Percentiles rank a stretch among this genome's conserved stretches.
Evolutionary conservation across 805 yeast species (phyloP).

Genomic region (Barnettozyma vustinii): DNA sequence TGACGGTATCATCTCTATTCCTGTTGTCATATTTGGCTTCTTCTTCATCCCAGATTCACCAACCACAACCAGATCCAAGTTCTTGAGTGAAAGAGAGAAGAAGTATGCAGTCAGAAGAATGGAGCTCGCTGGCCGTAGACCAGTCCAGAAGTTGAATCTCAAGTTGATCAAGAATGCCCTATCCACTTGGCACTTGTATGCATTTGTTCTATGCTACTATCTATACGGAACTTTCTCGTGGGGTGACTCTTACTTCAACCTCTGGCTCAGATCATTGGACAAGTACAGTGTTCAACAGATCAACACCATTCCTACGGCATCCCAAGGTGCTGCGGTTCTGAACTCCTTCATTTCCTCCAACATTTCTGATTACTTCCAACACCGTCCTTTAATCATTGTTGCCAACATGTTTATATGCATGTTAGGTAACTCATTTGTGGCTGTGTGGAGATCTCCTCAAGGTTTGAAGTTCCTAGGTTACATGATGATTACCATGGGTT

Average conservation of each 20-base stretch:
- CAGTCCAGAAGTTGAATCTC: conserved; percentile 5
- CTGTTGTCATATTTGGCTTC: conserved; percentile 33
- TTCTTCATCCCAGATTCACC: conserved; percentile 41
- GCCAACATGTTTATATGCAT: conserved; percentile 15
- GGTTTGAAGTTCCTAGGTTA: conserved; percentile 14
- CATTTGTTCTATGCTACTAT: conserved; percentile 11
- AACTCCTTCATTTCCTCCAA: conserved; percentile 24
- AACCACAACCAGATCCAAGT: conserved; percentile 10
- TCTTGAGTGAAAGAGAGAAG: conserved; percentile 6
- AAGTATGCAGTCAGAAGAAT: conserved; percentile 11
- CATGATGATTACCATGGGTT: conserved; percentile 19
- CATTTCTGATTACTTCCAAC: conserved; percentile 26
- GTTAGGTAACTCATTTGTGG: conserved; percentile 22
- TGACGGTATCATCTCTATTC: conserved; percentile 29
- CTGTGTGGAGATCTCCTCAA: conserved; percentile 21
- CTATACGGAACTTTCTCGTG: conserved; percentile 13
- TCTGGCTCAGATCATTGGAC: conserved; percentile 27
- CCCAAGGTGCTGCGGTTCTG: conserved; percentile 27
- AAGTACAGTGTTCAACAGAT: conserved; percentile 24
- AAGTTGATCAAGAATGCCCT: conserved; percentile 7
- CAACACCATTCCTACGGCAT: conserved; percentile 31
- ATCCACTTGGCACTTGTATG: conserved; percentile 14
- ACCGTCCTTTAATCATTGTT: conserved; percentile 27
- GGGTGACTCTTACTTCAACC: conserved; percentile 24
- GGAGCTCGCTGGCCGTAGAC: conserved; percentile 13